phyloP scores from a whole-genome alignment of 192 early-diverging fungal species.

The Lobosporangium transversale region DNA sequence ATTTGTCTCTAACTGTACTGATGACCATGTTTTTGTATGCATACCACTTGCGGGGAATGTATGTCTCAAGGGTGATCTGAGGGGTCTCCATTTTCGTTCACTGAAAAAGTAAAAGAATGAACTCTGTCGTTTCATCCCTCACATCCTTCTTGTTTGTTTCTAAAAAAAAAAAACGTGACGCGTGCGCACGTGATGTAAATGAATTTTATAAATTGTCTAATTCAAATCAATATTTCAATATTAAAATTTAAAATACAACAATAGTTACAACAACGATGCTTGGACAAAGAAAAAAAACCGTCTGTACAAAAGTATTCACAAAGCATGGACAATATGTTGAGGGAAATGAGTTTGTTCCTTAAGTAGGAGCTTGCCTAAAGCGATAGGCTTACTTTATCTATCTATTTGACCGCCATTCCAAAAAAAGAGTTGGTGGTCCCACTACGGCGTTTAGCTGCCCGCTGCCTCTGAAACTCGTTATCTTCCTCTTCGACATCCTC shows the following conservation, averaged over 20 bases:
- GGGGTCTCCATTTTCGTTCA: constrained; percentile 37
- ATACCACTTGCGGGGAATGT: constrained; percentile 45
- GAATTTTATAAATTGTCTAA: no score
- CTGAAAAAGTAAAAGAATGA: constrained; percentile 45
- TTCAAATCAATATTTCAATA: no score
- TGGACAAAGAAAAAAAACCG: no score
- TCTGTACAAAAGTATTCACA: no score
- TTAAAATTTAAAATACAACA: no score
- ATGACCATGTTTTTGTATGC: not conserved
- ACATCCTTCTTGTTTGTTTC: constrained; percentile 7
- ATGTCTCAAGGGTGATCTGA: constrained; percentile 27
- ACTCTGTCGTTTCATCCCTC: not conserved
- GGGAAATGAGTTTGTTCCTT: no score
- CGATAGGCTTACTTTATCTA: no score
- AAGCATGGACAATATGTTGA: no score
- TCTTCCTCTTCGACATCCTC: constrained; percentile 35
- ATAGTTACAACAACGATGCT: no score
- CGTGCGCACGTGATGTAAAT: constrained; percentile 1
- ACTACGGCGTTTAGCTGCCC: constrained; percentile 41
- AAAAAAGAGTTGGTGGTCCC: constrained; percentile 26
- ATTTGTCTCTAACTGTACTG: no score
- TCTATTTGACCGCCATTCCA: constrained; percentile 25
- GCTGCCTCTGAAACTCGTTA: constrained; percentile 16
- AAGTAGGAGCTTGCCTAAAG: no score
- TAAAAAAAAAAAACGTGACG: not conserved